phyloP scores from a whole-genome alignment of 2,329 filamentous ascomycete species.

The Botrytis squamosa region DNA sequence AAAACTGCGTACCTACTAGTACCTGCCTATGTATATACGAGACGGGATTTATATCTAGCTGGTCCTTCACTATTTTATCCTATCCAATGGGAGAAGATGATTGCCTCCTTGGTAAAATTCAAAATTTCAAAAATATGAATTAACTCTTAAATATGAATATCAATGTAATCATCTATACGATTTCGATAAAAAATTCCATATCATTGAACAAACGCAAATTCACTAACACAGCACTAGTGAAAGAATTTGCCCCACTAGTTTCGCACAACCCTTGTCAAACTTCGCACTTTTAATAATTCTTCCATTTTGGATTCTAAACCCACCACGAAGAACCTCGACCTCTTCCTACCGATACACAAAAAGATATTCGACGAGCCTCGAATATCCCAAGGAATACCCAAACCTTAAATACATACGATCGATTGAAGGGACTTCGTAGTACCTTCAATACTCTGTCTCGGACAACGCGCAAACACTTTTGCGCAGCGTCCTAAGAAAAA shows the following conservation, averaged over 20 bases:
- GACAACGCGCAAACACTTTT: slow-evolving; percentile 37
- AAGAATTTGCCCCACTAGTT: slow-evolving; percentile 16
- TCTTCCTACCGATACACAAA: slow-evolving; percentile 4
- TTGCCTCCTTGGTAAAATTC: neutral
- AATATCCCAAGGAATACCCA: neutral
- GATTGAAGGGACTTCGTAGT: slow-evolving; percentile 29
- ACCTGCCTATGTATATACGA: neutral
- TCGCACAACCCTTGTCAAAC: slow-evolving; percentile 18
- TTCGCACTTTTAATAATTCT: slow-evolving; percentile 21
- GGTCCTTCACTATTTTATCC: neutral
- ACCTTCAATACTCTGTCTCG: slow-evolving; percentile 30
- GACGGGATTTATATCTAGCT: neutral
- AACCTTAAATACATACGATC: slow-evolving; percentile 10
- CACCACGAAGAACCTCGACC: slow-evolving; percentile 19
- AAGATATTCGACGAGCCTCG: slow-evolving; percentile 21
- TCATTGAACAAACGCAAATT: neutral
- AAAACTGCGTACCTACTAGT: neutral
- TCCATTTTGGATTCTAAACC: slow-evolving; percentile 13
- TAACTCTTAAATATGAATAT: neutral
- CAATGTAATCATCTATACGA: neutral
- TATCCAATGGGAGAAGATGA: neutral
- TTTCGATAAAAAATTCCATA: neutral
- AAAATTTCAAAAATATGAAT: neutral
- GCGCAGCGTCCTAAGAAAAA: slow-evolving; percentile 45
- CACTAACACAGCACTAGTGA: neutral